Percentiles rank a stretch among this genome's conserved stretches.
These are phyloP conservation scores for Boletus reticuloceps DNA, from an alignment of 768 basidiomycete genomes.

Conservation along the genomic window DNA sequence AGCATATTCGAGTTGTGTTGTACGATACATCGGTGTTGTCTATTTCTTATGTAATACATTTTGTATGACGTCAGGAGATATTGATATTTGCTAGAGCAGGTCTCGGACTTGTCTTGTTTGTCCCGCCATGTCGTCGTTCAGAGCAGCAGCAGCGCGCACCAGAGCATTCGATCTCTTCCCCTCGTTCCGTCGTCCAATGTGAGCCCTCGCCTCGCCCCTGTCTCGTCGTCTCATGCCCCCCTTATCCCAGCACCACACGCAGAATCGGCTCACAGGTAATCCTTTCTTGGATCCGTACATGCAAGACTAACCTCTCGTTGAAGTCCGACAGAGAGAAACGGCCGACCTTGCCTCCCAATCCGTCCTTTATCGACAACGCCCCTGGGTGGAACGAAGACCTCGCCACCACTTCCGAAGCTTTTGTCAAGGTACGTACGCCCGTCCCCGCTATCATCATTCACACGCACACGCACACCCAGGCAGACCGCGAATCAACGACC, in stretches of 20 bases:
- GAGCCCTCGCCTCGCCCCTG: background rate
- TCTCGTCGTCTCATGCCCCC: conserved; percentile 4
- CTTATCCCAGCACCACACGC: conserved; percentile 47
- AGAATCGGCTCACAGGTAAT: conserved; percentile 55
- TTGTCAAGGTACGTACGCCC: conserved; percentile 47
- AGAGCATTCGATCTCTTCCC: background rate
- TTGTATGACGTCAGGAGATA: background rate
- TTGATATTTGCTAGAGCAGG: no score
- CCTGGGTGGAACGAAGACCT: conserved; percentile 74
- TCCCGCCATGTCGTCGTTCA: conserved; percentile 16
- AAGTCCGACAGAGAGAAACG: conserved; percentile 53
- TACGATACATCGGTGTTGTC: no score
- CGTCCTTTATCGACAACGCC: conserved; percentile 49
- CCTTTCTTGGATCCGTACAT: background rate
- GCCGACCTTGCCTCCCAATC: conserved; percentile 43
- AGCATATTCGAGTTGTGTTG: no score
- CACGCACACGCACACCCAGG: conserved; percentile 8
- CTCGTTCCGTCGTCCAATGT: conserved; percentile 1
- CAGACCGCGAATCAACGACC: conserved; percentile 20
- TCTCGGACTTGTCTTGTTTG: no score
- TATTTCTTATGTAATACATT: background rate
- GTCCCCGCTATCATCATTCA: background rate
- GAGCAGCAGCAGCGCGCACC: background rate
- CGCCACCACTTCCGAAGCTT: conserved; percentile 62
- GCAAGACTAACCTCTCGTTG: background rate